These are phyloP conservation scores for Thelonectria olida DNA, from an alignment of 2,329 filamentous ascomycete genomes.

Conservation along the genomic window DNA sequence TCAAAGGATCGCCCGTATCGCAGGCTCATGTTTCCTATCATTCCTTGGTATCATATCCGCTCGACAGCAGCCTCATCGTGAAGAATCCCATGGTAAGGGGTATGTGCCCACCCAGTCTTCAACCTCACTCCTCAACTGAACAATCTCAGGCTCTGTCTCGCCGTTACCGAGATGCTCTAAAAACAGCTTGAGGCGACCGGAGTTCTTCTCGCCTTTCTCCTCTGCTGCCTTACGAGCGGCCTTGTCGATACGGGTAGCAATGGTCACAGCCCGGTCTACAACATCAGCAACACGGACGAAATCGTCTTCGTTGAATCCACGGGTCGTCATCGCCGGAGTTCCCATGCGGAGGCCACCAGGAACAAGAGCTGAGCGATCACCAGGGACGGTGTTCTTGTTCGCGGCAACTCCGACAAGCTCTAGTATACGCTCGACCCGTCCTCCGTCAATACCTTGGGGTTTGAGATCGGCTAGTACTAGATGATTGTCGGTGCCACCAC, in stretches of 20 bases:
- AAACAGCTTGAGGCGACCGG: constrained; percentile 73
- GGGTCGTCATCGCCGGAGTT: constrained; percentile 96
- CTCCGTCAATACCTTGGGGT: constrained; percentile 86
- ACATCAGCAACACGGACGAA: constrained; percentile 88
- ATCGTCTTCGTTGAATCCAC: constrained; percentile 89
- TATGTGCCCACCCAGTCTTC: constrained; percentile 82
- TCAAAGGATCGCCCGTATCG: not conserved
- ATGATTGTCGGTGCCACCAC: constrained; percentile 96
- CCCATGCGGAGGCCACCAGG: constrained; percentile 94
- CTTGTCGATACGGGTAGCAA: constrained; percentile 80
- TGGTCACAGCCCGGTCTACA: constrained; percentile 83
- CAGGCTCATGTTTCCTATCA: not conserved
- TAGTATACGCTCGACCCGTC: constrained; percentile 87
- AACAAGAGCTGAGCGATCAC: constrained; percentile 91
- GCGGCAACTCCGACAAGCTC: constrained; percentile 95
- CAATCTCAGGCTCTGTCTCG: constrained; percentile 74
- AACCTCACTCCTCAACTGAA: constrained; percentile 78
- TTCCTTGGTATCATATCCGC: not conserved
- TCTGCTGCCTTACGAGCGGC: constrained; percentile 74
- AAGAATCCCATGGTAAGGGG: constrained; percentile 71
- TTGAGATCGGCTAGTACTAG: constrained; percentile 93
- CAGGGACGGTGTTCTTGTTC: constrained; percentile 99
- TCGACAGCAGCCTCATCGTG: constrained; percentile 32
- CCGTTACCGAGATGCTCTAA: constrained; percentile 74
- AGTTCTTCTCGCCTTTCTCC: constrained; percentile 72